These are phyloP conservation scores for Diaporthe sp. DNA, from an alignment of 2,329 filamentous ascomycete genomes.

Conservation along the genomic window DNA sequence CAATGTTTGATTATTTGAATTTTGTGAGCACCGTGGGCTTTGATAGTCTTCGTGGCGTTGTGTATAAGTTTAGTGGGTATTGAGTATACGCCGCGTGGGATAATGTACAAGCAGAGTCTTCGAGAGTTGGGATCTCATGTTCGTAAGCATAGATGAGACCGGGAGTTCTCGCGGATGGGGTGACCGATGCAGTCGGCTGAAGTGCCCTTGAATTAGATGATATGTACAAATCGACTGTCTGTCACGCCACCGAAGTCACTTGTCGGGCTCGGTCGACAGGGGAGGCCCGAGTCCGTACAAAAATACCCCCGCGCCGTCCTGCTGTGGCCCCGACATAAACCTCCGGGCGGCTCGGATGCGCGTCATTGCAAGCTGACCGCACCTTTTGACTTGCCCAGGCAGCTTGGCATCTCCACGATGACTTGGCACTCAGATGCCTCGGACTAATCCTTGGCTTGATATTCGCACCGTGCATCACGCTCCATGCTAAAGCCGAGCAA, in stretches of 20 bases:
- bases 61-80: background rate
- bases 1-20: background rate
- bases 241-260: background rate
- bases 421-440: background rate
- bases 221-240: conserved; percentile 24
- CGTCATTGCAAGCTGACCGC: conserved; percentile 22
- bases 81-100: background rate
- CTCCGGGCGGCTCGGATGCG: conserved; percentile 17
- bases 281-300: background rate
- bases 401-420: conserved; percentile 26
- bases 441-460: background rate
- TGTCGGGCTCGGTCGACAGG: background rate
- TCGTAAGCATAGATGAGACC: background rate
- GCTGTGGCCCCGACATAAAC: background rate
- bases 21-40: background rate
- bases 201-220: conserved; percentile 19
- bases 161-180: background rate
- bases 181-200: background rate
- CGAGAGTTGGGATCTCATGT: background rate
- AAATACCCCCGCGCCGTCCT: background rate
- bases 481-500: background rate
- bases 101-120: no score
- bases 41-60: no score
- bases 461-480: background rate
- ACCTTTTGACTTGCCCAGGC: background rate